Percentiles rank a stretch among this genome's conserved stretches.
These are phyloP conservation scores for Clarireedia monteithiana DNA, from an alignment of 2,329 filamentous ascomycete species.

Conservation along the genomic window DNA sequence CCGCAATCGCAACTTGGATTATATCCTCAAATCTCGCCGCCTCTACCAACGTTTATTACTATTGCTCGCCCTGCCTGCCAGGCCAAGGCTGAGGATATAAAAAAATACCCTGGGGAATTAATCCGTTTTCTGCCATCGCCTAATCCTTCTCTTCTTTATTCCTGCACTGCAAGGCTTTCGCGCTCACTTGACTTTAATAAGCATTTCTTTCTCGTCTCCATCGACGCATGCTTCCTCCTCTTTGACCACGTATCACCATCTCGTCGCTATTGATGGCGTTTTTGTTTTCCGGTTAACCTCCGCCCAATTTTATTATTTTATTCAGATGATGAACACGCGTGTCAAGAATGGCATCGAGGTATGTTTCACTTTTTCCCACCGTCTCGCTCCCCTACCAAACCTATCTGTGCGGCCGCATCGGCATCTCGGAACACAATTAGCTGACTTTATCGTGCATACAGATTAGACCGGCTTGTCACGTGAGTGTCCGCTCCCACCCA, in stretches of 20 bases:
- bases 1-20: too few species aligned
- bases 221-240: not conserved
- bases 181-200: too few species aligned
- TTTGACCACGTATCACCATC: not conserved
- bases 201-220: too few species aligned
- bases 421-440: not conserved
- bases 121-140: too few species aligned
- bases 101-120: too few species aligned
- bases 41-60: too few species aligned
- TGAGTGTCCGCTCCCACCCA: conserved; percentile 43
- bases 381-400: not conserved
- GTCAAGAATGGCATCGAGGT: conserved; percentile 30
- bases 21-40: too few species aligned
- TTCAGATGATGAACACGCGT: conserved; percentile 23
- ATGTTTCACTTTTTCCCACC: conserved; percentile 9
- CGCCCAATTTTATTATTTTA: conserved; percentile 7
- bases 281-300: conserved; percentile 3
- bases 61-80: too few species aligned
- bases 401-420: not conserved
- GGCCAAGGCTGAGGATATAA: too few species aligned
- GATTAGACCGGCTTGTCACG: conserved; percentile 81
- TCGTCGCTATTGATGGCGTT: conserved; percentile 12
- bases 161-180: too few species aligned
- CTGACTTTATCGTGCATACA: conserved; percentile 31
- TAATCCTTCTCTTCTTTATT: too few species aligned